These are phyloP conservation scores for Pulveroboletus sp. DNA, from an alignment of 768 basidiomycete genomes.

Conservation along the genomic window DNA sequence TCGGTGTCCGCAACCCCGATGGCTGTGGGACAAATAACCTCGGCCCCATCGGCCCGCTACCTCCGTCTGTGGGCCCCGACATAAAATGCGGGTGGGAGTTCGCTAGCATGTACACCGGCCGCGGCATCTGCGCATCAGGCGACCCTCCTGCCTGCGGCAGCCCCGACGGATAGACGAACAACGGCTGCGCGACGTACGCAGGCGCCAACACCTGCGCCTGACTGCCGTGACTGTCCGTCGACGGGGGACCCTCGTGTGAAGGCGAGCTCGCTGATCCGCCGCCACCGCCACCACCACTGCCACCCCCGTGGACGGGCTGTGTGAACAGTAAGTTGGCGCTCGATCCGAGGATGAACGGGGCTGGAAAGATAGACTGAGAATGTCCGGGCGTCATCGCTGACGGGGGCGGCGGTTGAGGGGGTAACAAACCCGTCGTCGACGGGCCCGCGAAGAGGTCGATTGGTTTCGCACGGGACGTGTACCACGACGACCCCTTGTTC, in stretches of 20 bases:
- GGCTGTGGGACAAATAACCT: constrained; percentile 25
- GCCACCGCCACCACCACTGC: constrained; percentile 3
- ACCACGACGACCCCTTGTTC: constrained; percentile 29
- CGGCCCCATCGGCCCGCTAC: constrained; percentile 7
- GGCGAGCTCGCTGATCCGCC: constrained; percentile 27
- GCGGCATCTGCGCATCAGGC: constrained; percentile 17
- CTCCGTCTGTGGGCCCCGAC: constrained; percentile 2
- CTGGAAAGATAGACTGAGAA: constrained; percentile 9
- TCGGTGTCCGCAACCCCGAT: constrained; percentile 26
- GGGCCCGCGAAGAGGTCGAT: constrained; percentile 32
- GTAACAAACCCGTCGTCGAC: constrained; percentile 29
- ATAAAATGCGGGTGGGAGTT: constrained; percentile 25
- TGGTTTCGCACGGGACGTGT: constrained; percentile 24
- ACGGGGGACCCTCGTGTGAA: constrained; percentile 28
- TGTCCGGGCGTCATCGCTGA: constrained; percentile 1
- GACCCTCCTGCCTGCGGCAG: constrained; percentile 30
- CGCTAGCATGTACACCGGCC: constrained; percentile 30
- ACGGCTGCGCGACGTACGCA: constrained; percentile 29
- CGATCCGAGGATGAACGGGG: constrained; percentile 31
- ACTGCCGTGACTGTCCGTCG: constrained; percentile 32
- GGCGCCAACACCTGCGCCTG: constrained; percentile 24
- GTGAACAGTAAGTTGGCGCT: constrained; percentile 30
- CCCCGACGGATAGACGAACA: constrained; percentile 30
- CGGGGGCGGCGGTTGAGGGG: constrained; percentile 9
- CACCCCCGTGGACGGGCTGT: constrained; percentile 11